phyloP scores from a whole-genome alignment of 1,284 basidiomycete species.

The Microbotryum scabiosae region DNA sequence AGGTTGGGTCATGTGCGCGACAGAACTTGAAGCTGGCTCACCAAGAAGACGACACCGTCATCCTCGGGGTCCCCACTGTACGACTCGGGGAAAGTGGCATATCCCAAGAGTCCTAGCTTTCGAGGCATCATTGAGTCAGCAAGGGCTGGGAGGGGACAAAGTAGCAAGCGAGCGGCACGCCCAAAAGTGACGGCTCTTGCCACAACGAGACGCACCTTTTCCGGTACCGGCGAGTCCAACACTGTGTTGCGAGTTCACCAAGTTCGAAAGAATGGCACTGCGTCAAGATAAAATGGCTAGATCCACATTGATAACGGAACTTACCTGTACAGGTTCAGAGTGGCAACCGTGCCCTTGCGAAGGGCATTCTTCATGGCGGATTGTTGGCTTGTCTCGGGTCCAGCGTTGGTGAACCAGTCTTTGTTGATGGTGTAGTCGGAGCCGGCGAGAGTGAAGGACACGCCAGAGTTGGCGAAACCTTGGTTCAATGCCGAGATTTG shows the following conservation, averaged over 20 bases:
- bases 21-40: too few species aligned
- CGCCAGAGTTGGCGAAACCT: slow-evolving; percentile 44
- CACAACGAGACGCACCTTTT: too few species aligned
- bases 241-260: background rate
- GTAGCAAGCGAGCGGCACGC: too few species aligned
- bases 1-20: too few species aligned
- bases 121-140: too few species aligned
- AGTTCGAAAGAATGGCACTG: too few species aligned
- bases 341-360: slow-evolving; percentile 43
- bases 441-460: slow-evolving; percentile 45
- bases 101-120: slow-evolving; percentile 49
- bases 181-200: too few species aligned
- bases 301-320: slow-evolving; percentile 29
- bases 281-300: too few species aligned
- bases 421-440: slow-evolving; percentile 47
- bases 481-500: slow-evolving; percentile 48
- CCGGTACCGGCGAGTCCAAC: slow-evolving; percentile 34
- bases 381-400: slow-evolving; percentile 43
- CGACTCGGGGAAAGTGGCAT: slow-evolving; percentile 47
- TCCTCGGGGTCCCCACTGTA: slow-evolving; percentile 36
- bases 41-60: background rate
- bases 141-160: too few species aligned
- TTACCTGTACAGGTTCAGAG: slow-evolving; percentile 51
- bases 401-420: slow-evolving; percentile 48
- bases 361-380: slow-evolving; percentile 49